Conservation (phyloP, 1,139 yeast genomes). For the Lodderomyces beijingensis region DNA sequence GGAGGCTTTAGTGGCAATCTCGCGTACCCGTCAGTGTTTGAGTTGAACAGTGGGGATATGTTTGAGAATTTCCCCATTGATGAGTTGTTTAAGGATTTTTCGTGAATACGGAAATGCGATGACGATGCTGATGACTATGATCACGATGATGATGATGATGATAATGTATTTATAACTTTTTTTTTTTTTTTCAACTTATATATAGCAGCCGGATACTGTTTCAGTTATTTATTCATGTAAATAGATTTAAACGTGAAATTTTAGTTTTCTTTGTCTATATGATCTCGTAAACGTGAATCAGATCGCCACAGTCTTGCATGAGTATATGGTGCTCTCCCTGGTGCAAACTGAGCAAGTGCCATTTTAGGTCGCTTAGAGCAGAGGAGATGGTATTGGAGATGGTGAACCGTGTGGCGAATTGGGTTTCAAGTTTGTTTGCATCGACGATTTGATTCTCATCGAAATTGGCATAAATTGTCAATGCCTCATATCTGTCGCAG, state of each 20-base stretch:
- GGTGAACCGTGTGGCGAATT: conserved; percentile 2
- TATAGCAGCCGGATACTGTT: background rate
- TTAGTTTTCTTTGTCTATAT: conserved; percentile 3
- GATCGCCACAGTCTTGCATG: conserved; percentile 2
- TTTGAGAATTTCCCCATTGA: conserved; percentile 15
- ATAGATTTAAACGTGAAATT: background rate
- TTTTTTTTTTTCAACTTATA: background rate
- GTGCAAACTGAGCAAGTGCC: conserved; percentile 8
- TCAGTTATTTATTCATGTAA: background rate
- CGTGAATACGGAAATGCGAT: conserved; percentile 4
- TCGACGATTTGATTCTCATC: conserved; percentile 1
- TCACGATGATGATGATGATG: background rate
- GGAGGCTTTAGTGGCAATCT: background rate
- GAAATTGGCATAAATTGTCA: conserved; percentile 7
- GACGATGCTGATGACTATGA: background rate
- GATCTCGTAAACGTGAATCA: conserved; percentile 5
- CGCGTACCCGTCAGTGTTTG: conserved; percentile 4
- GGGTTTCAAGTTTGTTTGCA: background rate
- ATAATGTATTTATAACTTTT: conserved; percentile 2
- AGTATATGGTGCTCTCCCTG: conserved; percentile 5
- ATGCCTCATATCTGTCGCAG: background rate
- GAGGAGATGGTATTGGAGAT: conserved; percentile 4
- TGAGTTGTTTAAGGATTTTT: conserved; percentile 14
- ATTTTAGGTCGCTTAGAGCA: conserved; percentile 3
- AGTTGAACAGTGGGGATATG: conserved; percentile 8